Evolutionary conservation across 345 rosid species (phyloP).

Genomic region (Capsella bursapastoris): DNA sequence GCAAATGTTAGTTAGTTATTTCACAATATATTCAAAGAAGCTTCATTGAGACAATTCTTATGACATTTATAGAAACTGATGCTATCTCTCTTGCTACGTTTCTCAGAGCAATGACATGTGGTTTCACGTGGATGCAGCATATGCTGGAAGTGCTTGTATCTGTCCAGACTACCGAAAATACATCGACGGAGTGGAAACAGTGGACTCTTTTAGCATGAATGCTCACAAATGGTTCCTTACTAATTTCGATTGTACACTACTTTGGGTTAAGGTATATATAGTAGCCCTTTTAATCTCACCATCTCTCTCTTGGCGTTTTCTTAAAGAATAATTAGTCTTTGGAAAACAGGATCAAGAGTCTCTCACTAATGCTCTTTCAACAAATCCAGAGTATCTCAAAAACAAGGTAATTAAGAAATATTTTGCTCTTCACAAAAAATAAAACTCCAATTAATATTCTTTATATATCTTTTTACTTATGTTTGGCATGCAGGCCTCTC

Average conservation of each 20-base stretch:
- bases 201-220: conserved; percentile 92
- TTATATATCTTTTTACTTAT: not conserved
- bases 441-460: too few relatives aligned
- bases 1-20: conserved; percentile 55
- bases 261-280: conserved; percentile 82
- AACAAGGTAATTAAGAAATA: conserved; percentile 62
- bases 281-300: conserved; percentile 5
- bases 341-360: conserved; percentile 69
- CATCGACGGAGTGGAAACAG: conserved; percentile 82
- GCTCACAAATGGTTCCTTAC: conserved; percentile 95
- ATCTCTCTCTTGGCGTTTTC: not conserved
- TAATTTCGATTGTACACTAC: conserved; percentile 82
- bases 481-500: conserved; percentile 62
- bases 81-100: not conserved
- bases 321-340: not conserved
- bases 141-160: conserved; percentile 93
- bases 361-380: conserved; percentile 82
- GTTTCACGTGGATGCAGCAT: conserved; percentile 94
- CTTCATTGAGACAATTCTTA: not conserved
- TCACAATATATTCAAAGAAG: conserved; percentile 21
- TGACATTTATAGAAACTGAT: not conserved
- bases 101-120: conserved; percentile 70
- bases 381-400: conserved; percentile 85
- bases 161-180: conserved; percentile 83
- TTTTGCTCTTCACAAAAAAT: too few relatives aligned